Percentiles rank a stretch among this genome's conserved stretches.
Conservation (phyloP, 2,329 filamentous ascomycete genomes). For the Calycina marina region DNA sequence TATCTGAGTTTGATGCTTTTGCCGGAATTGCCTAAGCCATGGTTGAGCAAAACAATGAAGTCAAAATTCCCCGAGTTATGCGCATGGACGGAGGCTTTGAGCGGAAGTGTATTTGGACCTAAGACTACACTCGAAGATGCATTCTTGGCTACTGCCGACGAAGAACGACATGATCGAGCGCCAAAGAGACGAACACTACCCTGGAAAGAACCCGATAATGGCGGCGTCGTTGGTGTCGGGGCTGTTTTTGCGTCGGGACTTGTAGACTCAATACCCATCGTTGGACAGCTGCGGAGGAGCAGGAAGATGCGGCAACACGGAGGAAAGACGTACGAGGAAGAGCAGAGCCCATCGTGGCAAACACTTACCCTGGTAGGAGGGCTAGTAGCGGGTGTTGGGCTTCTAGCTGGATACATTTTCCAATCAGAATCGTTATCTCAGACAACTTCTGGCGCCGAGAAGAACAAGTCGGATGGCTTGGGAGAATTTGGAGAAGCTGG, state of each 20-base stretch:
- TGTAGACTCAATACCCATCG: conserved; percentile 18
- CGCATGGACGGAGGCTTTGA: conserved; percentile 29
- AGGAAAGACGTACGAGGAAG: conserved; percentile 14
- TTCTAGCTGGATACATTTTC: conserved; percentile 21
- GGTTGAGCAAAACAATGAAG: conserved; percentile 42
- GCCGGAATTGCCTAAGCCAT: conserved; percentile 44
- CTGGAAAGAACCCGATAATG: conserved; percentile 19
- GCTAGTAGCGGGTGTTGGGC: conserved; percentile 17
- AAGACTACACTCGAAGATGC: conserved; percentile 16
- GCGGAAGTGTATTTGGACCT: conserved; percentile 25
- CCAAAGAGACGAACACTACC: conserved; percentile 12
- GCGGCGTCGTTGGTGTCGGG: conserved; percentile 15
- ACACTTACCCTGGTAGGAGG: conserved; percentile 13
- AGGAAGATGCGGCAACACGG: conserved; percentile 14
- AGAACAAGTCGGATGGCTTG: conserved; percentile 6
- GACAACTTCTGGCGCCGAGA: conserved; percentile 6
- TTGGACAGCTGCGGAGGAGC: conserved; percentile 18
- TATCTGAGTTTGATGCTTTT: conserved; percentile 64
- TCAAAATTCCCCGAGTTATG: conserved; percentile 31
- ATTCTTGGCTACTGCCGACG: conserved; percentile 2
- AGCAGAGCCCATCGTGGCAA: conserved; percentile 10
- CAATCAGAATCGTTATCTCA: conserved; percentile 21
- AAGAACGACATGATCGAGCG: conserved; percentile 1
- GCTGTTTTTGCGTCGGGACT: conserved; percentile 16
- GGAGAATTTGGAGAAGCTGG: conserved; percentile 18